Base-by-base conservation (phyloP, 1,284 basidiomycete genomes). In the Tylopilus orsonianus region DNA sequence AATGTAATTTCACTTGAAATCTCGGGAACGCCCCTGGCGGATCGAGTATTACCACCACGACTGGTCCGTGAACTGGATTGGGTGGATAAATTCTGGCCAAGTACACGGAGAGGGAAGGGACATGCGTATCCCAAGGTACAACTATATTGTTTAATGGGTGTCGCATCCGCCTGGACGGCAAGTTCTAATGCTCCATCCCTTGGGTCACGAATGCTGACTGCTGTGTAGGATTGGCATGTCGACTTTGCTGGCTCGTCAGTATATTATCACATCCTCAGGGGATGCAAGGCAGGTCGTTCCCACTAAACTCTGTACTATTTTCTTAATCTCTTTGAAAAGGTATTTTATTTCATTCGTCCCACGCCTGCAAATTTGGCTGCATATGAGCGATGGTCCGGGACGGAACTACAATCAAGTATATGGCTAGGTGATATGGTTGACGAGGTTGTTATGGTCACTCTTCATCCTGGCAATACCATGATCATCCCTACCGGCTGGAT, bases 401-500 rank as follows among this genome's bases (percentile, higher is more conserved):
- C 88, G 18, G 90, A 95, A 60, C 72, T 89, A 38, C 95, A 98
- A 68, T 87, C 85, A 51, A 80, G 81, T 54, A 81, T 85, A 14
- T 98, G 96, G 95, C 75, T 98, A 8, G 95, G 95, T 6, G 92
- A 97, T 57, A 74, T 90, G 75, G 87, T 85, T 12, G 92, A 96
- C 56, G 85, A 90, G 55, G 93, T 98, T 4, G 81, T 84, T 60
- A 93, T 90, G 63, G 87, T 96, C 8, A 85, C 87, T 42, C 71
- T 97, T 49, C 70, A 72, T 9, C 75, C 79, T n/a, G 94, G 94
- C 1, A 94, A 95, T 59, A 97, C 94, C 0, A 95, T 97, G 92
- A 90, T 97, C 49, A 96, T 97, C 45, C 94, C 94, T 1, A 87
- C 92, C 0, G 96, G 96, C 0, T 98, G 96, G 88, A 97, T 98